A percentile compares a stretch with the other conserved stretches of the same genome.
phyloP scores from a whole-genome alignment of 768 basidiomycete genomes.

The Hirschioporus abietinus region DNA sequence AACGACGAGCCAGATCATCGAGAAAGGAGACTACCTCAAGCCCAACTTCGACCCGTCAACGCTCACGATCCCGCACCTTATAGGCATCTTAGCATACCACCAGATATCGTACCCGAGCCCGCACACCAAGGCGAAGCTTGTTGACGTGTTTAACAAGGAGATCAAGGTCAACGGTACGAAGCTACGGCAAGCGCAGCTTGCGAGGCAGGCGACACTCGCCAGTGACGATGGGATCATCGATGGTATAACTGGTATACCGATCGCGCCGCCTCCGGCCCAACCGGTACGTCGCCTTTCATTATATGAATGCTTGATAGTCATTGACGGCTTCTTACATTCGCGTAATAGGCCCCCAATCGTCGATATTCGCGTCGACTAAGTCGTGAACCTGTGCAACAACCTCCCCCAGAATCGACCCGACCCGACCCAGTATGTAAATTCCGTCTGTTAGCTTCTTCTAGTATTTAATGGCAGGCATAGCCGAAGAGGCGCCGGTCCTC shows the following conservation, averaged over 20 bases:
- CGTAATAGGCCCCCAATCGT: constrained; percentile 27
- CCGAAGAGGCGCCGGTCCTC: constrained; percentile 79
- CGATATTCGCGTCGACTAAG: constrained; percentile 65
- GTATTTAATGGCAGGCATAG: constrained; percentile 30
- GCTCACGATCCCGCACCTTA: constrained; percentile 76
- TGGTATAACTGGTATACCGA: constrained; percentile 71
- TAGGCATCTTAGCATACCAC: constrained; percentile 74
- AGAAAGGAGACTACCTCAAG: constrained; percentile 71
- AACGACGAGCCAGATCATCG: constrained; percentile 74
- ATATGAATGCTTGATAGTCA: constrained; percentile 9
- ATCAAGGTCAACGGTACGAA: constrained; percentile 54
- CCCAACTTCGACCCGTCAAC: constrained; percentile 68
- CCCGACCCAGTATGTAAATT: constrained; percentile 50
- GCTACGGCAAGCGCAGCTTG: constrained; percentile 58
- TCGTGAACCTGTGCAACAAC: constrained; percentile 29
- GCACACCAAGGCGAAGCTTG: constrained; percentile 72
- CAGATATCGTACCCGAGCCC: constrained; percentile 69
- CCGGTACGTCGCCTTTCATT: constrained; percentile 32
- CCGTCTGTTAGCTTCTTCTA: constrained; percentile 11
- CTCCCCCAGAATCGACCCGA: constrained; percentile 37
- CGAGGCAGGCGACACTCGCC: constrained; percentile 62
- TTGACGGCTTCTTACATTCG: constrained; percentile 14
- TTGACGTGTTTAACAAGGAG: constrained; percentile 74
- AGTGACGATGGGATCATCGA: constrained; percentile 82
- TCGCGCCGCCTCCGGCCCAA: constrained; percentile 34